phyloP scores from a whole-genome alignment of 192 early-diverging fungal genomes.

The Podila clonocystis region DNA sequence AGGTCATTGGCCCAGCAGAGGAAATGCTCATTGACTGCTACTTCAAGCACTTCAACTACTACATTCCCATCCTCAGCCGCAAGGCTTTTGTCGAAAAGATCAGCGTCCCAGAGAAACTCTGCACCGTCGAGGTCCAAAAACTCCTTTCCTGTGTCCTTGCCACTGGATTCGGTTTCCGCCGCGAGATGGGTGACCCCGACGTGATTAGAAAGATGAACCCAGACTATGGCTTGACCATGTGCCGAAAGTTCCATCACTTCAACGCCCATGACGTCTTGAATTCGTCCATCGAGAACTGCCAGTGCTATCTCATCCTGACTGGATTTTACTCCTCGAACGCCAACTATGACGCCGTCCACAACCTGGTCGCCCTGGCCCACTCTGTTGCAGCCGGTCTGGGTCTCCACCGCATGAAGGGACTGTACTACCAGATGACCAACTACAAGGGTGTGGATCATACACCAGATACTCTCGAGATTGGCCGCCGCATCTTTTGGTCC shows the following conservation, averaged over 20 bases:
- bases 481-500: conserved; percentile 43
- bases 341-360: conserved; percentile 46
- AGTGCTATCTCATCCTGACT: conserved; percentile 42
- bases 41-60: conserved; percentile 50
- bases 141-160: conserved; percentile 41
- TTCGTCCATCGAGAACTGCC: conserved; percentile 31
- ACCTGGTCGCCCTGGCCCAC: conserved; percentile 40
- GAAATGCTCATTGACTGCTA: conserved; percentile 45
- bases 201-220: conserved; percentile 42
- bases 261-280: conserved; percentile 36
- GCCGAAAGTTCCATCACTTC: conserved; percentile 40
- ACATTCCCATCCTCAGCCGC: conserved; percentile 36
- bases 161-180: conserved; percentile 45
- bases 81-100: conserved; percentile 33
- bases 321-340: conserved; percentile 41
- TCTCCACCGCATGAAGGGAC: conserved; percentile 24
- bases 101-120: conserved; percentile 6
- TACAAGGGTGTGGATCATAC: conserved; percentile 5
- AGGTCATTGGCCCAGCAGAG: conserved; percentile 6
- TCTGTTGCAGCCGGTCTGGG: conserved; percentile 21
- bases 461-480: conserved; percentile 23
- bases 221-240: conserved; percentile 30
- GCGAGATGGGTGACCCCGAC: conserved; percentile 22
- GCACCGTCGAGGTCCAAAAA: conserved; percentile 23
- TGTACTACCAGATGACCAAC: conserved; percentile 31